Base-by-base conservation (phyloP, 805 yeast genomes). In the Candida takata region DNA sequence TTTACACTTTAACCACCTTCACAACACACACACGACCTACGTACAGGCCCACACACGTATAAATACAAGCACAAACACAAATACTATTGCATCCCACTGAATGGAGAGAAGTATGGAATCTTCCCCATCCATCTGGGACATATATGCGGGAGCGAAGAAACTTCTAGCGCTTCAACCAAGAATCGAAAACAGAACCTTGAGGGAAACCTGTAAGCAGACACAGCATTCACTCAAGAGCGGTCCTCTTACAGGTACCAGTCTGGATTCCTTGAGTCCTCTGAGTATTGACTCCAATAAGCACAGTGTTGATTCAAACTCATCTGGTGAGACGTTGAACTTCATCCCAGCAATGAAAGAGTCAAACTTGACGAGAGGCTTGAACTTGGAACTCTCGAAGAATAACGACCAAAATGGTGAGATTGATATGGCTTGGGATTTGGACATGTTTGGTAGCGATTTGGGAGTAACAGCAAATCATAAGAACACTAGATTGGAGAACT, bases 351-450 rank as follows among this genome's bases (percentile, higher is more conserved):
- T 32, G 1, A 43, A 41, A n/a, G 40, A 49, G 25, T 49, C 53
- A 6, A 51, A 48, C 33, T 29, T 49, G 30, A 44, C 53, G 3
- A 51, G 35, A 29, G 50, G 51, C 2, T 29, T 47, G 15, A 27
- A 34, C 30, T 31, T 28, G 27, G 32, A 30, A 9, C 3, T 16
- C 5, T n/a, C 14, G 5, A 15, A 21, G 13, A 12, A 18, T 17
- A 51, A 59, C 38, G 49, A 48, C 27, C 60, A 55, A 23, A 58
- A 57, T 37, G 64, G 65, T 48, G 67, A 62, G 38, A 60, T 60
- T 34, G 63, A 62, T 11, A 62, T 58, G 38, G 45, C 58, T 13
- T 64, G 67, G 67, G 60, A 60, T 37, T 58, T 61, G 33, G 60
- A 60, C 35, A 54, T 61, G 6, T 65, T 61, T 35, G 35, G 35